Conservation (phyloP, 2,329 filamentous ascomycete species). For the Claviceps sp. region DNA sequence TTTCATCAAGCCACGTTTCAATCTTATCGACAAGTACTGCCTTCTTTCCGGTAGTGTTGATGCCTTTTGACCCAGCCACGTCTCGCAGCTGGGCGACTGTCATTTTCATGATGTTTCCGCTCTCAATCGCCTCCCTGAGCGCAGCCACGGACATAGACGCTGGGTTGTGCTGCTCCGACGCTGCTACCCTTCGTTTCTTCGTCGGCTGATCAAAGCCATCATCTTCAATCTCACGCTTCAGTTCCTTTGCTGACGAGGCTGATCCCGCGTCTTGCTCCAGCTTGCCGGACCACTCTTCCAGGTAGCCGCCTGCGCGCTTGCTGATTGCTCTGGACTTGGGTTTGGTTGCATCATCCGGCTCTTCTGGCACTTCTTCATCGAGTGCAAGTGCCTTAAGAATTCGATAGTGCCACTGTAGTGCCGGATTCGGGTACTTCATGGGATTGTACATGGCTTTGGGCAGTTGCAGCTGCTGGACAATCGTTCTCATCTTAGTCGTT, state of each 20-base stretch:
- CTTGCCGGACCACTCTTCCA: slow-evolving; percentile 61
- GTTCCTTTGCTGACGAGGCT: slow-evolving; percentile 23
- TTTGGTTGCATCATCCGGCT: slow-evolving; percentile 60
- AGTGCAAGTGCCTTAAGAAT: slow-evolving; percentile 85
- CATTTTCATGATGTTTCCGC: slow-evolving; percentile 37
- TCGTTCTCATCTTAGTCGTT: slow-evolving; percentile 66
- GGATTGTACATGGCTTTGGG: slow-evolving; percentile 79
- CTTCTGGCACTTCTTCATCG: slow-evolving; percentile 76
- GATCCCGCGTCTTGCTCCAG: slow-evolving; percentile 43
- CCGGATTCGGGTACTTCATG: slow-evolving; percentile 76
- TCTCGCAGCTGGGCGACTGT: slow-evolving; percentile 40
- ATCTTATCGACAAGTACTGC: slow-evolving; percentile 40
- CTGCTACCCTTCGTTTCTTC: slow-evolving; percentile 30
- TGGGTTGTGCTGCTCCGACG: slow-evolving; percentile 20
- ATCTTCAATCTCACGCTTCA: slow-evolving; percentile 40
- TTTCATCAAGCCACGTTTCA: slow-evolving; percentile 42
- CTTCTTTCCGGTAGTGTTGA: slow-evolving; percentile 39
- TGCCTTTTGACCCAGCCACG: slow-evolving; percentile 31
- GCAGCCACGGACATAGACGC: slow-evolving; percentile 30
- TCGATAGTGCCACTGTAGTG: slow-evolving; percentile 92
- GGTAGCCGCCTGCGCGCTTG: slow-evolving; percentile 70
- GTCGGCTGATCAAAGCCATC: slow-evolving; percentile 25
- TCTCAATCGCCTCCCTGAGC: slow-evolving; percentile 30
- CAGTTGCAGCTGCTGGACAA: slow-evolving; percentile 77
- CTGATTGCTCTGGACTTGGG: slow-evolving; percentile 81